Evolutionary conservation across 2,329 filamentous ascomycete genomes (phyloP), one percentile per base, ranked within the genome.

Genomic region (Colletotrichum magnum): DNA sequence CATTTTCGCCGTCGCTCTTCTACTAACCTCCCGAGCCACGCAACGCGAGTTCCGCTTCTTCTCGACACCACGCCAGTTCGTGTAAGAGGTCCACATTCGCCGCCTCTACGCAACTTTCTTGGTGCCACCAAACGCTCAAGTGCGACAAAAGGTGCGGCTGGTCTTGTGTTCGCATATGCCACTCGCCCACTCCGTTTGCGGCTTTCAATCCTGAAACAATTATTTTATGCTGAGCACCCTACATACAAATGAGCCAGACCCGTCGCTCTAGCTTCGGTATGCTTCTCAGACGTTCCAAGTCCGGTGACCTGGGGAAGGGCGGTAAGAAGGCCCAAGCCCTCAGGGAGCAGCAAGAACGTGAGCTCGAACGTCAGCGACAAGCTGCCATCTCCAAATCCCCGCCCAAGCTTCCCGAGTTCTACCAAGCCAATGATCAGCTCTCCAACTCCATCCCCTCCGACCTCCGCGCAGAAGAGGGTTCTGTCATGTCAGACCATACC

Each of bases 201-300:
- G 28, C 57, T 52, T 68, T 52, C 64, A 18, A 63, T 45, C 32
- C 67, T 68, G 67, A 69, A 69, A 69, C 57, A 51, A 52, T 61
- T 45, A 45, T 61, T 69, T 69, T 63, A 69, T 69, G 67, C 67
- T 51, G 32, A 66, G 32, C 50, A 60, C 57, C 36, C 60, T 32
- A 61, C 47, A 72, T 60, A 62, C 59, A 36, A 71, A 83, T 81
- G 77, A 82, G 79, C 75, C 74, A 77, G 58, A 76, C 79, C 63
- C 77, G 79, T 73, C 81, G 81, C 70, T 78, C 85, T 73, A 86
- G 83, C 75, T 82, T 88, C 81, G 84, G 85, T 75, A 87, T 87
- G 80, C 87, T 93, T 77, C 86, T 93, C 71, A 87, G 90, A 80
- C 88, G 91, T 74, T 88, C 87, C 77, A 93, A 92, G 78, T 92